Conservation (phyloP, 768 basidiomycete genomes). For the Suillus subaureus region DNA sequence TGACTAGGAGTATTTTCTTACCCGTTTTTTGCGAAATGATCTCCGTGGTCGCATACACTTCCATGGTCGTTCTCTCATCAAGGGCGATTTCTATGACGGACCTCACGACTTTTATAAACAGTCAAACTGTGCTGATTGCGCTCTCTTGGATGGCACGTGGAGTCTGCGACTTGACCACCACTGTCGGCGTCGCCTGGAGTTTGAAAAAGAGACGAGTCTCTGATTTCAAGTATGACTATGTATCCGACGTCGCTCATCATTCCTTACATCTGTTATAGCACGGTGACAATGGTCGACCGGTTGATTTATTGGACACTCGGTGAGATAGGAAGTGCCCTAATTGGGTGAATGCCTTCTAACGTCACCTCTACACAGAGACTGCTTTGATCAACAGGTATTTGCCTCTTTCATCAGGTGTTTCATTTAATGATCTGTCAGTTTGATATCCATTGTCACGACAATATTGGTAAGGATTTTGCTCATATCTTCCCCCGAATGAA, state of each 20-base stretch:
- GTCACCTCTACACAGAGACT: background rate
- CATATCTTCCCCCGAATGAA: background rate
- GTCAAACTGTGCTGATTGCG: background rate
- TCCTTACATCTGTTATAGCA: background rate
- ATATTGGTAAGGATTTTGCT: background rate
- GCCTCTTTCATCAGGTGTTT: background rate
- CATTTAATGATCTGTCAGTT: background rate
- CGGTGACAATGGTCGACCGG: background rate
- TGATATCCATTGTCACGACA: background rate
- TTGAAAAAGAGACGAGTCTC: slow-evolving; percentile 1
- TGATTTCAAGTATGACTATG: background rate
- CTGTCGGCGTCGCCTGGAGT: background rate
- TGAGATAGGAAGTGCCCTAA: background rate
- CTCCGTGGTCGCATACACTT: background rate
- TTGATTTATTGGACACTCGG: slow-evolving; percentile 3
- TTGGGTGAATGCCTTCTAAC: background rate
- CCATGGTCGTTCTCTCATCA: background rate
- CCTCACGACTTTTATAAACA: background rate
- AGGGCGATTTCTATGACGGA: background rate
- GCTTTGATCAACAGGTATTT: background rate
- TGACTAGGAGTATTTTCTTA: background rate
- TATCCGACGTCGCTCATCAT: background rate
- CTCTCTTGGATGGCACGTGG: background rate
- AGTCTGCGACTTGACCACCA: slow-evolving; percentile 8
- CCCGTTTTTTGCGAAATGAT: slow-evolving; percentile 5